Base-by-base conservation (phyloP, 768 basidiomycete genomes). In the Agrocybe praecox region DNA sequence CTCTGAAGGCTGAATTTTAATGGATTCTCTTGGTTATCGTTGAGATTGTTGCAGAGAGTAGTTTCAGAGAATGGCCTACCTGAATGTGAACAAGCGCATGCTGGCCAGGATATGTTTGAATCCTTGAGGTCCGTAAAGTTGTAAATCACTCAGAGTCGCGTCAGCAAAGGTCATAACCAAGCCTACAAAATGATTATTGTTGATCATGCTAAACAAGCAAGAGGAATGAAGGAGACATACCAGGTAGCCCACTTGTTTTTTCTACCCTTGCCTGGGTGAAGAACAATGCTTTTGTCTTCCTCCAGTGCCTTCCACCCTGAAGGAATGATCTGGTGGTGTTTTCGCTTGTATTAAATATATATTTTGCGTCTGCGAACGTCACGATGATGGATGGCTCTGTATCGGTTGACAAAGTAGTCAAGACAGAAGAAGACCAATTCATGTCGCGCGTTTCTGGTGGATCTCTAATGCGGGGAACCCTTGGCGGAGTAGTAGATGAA, bases 311-410 rank as follows among this genome's bases (percentile, higher is more conserved):
- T 60, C 74, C 76, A 56, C 84, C 84, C 72, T 94, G 89, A 15
- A 87, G 71, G 66, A 89, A 90, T 0, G 89, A 74, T 33, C 96
- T 77, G 43, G 85, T 87, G 1, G 89, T 86, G 56, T 89, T 89
- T 71, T 97, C 94, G 8, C 92, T 88, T 18, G 80, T 85, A 71
- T 95, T 95, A 80, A 98, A 94, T 36, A 96, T 79, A 63, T 95
- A 98, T 63, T 92, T 90, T 12, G 83, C 87, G 52, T 80, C 77
- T 61, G 91, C 88, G 68, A 94, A 95, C 1, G 81, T 78, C 61
- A 96, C 72, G 57, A 90, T 73, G 22, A 97, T 73, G 9, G 88
- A 82, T 0, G 94, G 88, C 61, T 93, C 87, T 1, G 94, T 91
- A 74, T 98, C 96, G 49, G 85, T 84, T 4, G 88, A 82, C 17